These are phyloP conservation scores for Murraya paniculata DNA, from an alignment of 345 rosid species.

Conservation along the genomic window DNA sequence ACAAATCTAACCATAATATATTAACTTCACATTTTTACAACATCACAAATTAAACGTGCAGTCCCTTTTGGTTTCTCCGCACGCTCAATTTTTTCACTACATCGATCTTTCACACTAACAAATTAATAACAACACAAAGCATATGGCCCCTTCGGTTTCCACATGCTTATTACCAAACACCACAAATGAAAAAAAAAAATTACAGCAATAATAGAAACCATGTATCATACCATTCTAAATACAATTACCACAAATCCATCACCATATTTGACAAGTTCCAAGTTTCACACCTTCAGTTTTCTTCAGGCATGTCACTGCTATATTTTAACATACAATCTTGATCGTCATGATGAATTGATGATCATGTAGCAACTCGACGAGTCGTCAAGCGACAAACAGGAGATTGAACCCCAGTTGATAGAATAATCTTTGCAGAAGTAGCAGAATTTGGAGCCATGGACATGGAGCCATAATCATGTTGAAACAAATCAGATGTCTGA, in stretches of 20 bases:
- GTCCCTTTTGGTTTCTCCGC: conserved; percentile 23
- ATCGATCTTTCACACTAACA: not conserved
- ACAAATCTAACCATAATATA: not conserved
- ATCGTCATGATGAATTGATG: not conserved
- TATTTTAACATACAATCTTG: not conserved
- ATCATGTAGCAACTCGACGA: conserved; percentile 49
- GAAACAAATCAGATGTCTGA: conserved; percentile 48
- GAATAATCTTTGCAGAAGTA: conserved; percentile 31
- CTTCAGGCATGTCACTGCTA: conserved; percentile 20
- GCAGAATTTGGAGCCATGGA: conserved; percentile 9
- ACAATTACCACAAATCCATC: not conserved
- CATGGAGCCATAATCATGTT: conserved; percentile 38
- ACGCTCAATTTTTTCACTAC: not conserved
- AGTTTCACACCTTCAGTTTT: conserved; percentile 37
- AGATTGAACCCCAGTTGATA: conserved; percentile 58
- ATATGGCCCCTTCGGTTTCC: conserved; percentile 38
- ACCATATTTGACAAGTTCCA: not conserved
- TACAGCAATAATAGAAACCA: not conserved
- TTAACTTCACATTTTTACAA: not conserved
- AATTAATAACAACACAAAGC: conserved; percentile 17
- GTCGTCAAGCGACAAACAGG: conserved; percentile 47
- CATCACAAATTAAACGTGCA: not conserved
- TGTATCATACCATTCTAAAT: not conserved
- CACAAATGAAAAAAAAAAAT: not conserved
- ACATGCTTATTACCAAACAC: conserved; percentile 23